These are phyloP conservation scores for Hypomyces rosellus DNA, from an alignment of 2,329 filamentous ascomycete genomes.

Conservation along the genomic window DNA sequence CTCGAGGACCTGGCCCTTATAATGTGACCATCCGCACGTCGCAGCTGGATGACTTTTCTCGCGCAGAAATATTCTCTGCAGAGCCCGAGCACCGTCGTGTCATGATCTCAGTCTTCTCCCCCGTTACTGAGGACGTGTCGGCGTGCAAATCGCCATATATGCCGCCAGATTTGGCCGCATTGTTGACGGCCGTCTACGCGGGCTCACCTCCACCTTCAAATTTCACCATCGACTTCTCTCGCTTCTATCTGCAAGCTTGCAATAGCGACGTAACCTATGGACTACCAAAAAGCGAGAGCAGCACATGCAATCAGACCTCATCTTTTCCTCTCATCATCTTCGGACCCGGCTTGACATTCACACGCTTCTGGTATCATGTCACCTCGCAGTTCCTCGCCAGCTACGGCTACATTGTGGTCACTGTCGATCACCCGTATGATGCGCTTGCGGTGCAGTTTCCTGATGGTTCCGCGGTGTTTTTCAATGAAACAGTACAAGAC, in stretches of 20 bases:
- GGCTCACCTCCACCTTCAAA: background rate
- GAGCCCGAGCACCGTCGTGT: slow-evolving; percentile 6
- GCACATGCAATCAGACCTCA: background rate
- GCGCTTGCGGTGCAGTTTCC: slow-evolving; percentile 1
- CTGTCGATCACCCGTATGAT: slow-evolving; percentile 1
- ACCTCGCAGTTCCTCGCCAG: slow-evolving; percentile 7
- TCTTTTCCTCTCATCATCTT: slow-evolving; percentile 6
- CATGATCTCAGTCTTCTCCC: slow-evolving; percentile 12
- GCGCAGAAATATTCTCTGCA: slow-evolving; percentile 4
- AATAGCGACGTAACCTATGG: slow-evolving; percentile 7
- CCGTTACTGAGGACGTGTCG: slow-evolving; percentile 1
- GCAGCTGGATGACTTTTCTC: slow-evolving; percentile 9
- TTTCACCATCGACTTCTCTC: slow-evolving; percentile 4
- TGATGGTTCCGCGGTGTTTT: background rate
- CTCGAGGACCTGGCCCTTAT: background rate
- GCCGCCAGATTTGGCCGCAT: background rate
- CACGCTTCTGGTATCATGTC: slow-evolving; percentile 6
- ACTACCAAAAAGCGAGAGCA: background rate
- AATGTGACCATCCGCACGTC: slow-evolving; percentile 7
- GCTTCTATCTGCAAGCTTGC: slow-evolving; percentile 2
- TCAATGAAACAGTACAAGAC: background rate
- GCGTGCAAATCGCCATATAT: slow-evolving; percentile 9
- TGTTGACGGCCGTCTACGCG: background rate
- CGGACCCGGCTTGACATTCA: background rate
- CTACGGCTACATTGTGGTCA: slow-evolving; percentile 6